These are phyloP conservation scores for Rosa chinensis DNA, from an alignment of 306 rosid genomes.

Conservation along the genomic window DNA sequence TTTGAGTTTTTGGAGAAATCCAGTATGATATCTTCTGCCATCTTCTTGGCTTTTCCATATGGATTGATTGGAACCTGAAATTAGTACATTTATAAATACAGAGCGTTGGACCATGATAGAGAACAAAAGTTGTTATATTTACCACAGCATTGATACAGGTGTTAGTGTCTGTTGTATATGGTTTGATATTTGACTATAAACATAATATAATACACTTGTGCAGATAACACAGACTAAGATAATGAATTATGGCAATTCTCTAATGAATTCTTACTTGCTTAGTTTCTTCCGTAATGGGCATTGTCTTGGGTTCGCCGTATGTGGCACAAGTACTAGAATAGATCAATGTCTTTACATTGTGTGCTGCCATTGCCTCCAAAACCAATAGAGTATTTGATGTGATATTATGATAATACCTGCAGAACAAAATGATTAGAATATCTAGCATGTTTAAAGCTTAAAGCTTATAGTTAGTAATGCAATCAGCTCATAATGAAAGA, in stretches of 20 bases:
- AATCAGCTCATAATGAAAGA: background rate
- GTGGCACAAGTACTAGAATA: constrained; percentile 99
- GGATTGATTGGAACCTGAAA: constrained; percentile 95
- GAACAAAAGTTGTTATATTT: background rate
- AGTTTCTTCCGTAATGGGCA: constrained; percentile 97
- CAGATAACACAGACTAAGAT: background rate
- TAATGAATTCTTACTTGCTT: constrained; percentile 52
- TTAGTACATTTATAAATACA: background rate
- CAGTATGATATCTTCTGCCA: constrained; percentile 95
- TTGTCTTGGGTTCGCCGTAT: constrained; percentile 87
- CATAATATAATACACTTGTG: background rate
- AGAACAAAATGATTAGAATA: constrained; percentile 1
- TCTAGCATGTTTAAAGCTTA: background rate
- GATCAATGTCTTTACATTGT: constrained; percentile 77
- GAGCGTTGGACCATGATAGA: background rate
- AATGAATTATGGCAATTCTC: background rate
- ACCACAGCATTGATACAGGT: background rate
- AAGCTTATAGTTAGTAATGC: background rate
- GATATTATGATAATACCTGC: constrained; percentile 96
- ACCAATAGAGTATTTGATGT: constrained; percentile 87
- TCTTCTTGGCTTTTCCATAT: constrained; percentile 96
- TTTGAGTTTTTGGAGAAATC: constrained; percentile 86
- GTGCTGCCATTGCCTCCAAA: constrained; percentile 84
- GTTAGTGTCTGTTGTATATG: background rate
- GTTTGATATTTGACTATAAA: background rate